These are phyloP conservation scores for Fusarium sp. DNA, from an alignment of 2,329 filamentous ascomycete species.

Conservation along the genomic window DNA sequence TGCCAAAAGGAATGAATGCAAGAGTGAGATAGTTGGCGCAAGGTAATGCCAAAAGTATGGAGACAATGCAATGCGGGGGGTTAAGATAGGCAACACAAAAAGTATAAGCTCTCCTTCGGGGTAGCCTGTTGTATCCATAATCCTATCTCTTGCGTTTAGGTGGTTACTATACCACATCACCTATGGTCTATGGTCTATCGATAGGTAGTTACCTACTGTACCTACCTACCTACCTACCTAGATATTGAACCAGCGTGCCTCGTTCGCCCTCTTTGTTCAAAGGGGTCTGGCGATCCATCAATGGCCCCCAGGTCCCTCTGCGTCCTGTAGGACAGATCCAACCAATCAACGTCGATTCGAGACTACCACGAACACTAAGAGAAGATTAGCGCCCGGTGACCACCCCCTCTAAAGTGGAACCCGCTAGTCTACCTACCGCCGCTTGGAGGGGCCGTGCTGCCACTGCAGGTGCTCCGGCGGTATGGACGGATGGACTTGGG, in stretches of 20 bases:
- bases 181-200: too few relatives aligned
- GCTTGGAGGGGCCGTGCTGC: constrained; percentile 36
- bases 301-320: constrained; percentile 23
- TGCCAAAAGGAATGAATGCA: neutral
- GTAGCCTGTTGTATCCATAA: too few relatives aligned
- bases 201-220: too few relatives aligned
- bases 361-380: neutral
- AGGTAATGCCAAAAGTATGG: too few relatives aligned
- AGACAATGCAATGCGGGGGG: neutral
- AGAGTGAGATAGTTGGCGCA: too few relatives aligned
- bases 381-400: constrained; percentile 20
- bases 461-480: constrained; percentile 28
- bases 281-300: constrained; percentile 12
- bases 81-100: too few relatives aligned
- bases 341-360: constrained; percentile 17
- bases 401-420: constrained; percentile 3
- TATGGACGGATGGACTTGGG: constrained; percentile 20
- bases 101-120: too few relatives aligned
- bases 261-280: neutral
- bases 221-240: too few relatives aligned
- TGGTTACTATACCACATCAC: neutral
- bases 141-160: too few relatives aligned
- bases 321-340: constrained; percentile 19
- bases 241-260: neutral
- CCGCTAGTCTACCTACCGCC: constrained; percentile 9